These are phyloP conservation scores for Clarkia xantiana DNA, from an alignment of 345 rosid species.

Conservation along the genomic window DNA sequence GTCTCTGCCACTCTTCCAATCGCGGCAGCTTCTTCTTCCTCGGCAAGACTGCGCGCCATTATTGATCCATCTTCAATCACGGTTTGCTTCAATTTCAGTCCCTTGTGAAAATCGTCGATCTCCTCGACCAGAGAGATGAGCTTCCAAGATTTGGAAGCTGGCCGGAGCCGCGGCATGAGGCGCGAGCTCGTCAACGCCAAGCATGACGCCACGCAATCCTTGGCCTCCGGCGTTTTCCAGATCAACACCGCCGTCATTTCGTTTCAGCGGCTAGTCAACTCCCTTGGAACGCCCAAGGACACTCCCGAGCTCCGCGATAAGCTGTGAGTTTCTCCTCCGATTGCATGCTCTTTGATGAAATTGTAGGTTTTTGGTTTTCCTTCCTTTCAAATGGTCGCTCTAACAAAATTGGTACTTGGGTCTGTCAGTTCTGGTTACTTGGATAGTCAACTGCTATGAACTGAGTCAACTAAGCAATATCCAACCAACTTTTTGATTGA, in stretches of 20 bases:
- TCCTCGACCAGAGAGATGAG: slow-evolving; percentile 6
- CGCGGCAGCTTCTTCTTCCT: too few relatives aligned
- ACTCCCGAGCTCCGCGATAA: slow-evolving; percentile 14
- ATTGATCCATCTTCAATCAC: background rate
- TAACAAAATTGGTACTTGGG: too few relatives aligned
- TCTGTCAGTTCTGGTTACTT: too few relatives aligned
- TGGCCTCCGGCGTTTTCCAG: slow-evolving; percentile 13
- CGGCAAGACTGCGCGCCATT: too few relatives aligned
- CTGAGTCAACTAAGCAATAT: too few relatives aligned
- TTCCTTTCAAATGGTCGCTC: too few relatives aligned
- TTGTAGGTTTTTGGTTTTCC: background rate
- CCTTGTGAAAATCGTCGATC: background rate
- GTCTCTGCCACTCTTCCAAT: too few relatives aligned
- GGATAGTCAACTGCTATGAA: too few relatives aligned
- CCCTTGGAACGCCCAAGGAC: slow-evolving; percentile 14
- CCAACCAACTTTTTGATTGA: too few relatives aligned
- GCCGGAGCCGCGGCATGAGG: slow-evolving; percentile 3
- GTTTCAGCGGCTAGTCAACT: slow-evolving; percentile 12
- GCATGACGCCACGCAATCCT: slow-evolving; percentile 12
- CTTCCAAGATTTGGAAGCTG: slow-evolving; percentile 16
- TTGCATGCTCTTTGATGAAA: background rate
- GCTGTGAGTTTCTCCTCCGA: slow-evolving; percentile 12
- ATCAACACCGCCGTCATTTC: slow-evolving; percentile 14
- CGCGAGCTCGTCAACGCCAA: slow-evolving; percentile 9
- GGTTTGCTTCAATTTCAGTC: background rate